phyloP scores from a whole-genome alignment of 352 stramenopile species.

The Globisporangium recalcitrans region DNA sequence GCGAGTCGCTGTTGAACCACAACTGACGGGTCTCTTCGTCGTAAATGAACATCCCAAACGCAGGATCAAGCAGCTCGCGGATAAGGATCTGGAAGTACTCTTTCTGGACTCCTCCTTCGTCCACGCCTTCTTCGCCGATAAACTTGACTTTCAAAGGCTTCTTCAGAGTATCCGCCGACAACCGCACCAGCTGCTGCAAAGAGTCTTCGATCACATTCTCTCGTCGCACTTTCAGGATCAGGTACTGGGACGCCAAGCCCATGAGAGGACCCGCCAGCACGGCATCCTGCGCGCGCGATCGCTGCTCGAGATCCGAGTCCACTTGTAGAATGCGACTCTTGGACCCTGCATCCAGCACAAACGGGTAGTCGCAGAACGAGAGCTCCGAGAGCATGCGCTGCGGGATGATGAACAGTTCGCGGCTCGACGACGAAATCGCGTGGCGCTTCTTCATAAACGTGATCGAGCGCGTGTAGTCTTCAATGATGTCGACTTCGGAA shows the following conservation, averaged over 20 bases:
- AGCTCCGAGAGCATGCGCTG: constrained; percentile 67
- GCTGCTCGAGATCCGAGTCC: constrained; percentile 72
- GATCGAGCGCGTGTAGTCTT: constrained; percentile 69
- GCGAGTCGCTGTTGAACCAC: constrained; percentile 80
- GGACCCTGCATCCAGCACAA: constrained; percentile 72
- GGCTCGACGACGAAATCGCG: constrained; percentile 14
- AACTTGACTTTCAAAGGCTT: constrained; percentile 84
- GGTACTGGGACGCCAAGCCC: constrained; percentile 41
- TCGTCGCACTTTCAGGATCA: constrained; percentile 59
- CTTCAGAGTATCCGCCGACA: constrained; percentile 60
- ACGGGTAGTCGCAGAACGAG: constrained; percentile 79
- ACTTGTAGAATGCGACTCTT: constrained; percentile 75
- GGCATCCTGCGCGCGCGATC: constrained; percentile 47
- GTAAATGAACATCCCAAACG: constrained; percentile 78
- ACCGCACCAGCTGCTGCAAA: constrained; percentile 62
- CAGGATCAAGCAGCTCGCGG: constrained; percentile 61
- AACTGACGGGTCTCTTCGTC: constrained; percentile 64
- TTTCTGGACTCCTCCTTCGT: constrained; percentile 77
- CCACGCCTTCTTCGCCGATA: constrained; percentile 74
- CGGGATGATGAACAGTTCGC: constrained; percentile 25
- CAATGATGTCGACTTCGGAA: constrained; percentile 72
- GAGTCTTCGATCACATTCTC: constrained; percentile 75
- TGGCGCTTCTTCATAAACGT: constrained; percentile 67
- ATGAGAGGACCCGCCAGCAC: constrained; percentile 36
- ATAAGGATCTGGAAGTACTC: constrained; percentile 85